Evolutionary conservation across 768 basidiomycete genomes (phyloP), one percentile per base, ranked within the genome.

Genomic region (Lactifluus piperatus): DNA sequence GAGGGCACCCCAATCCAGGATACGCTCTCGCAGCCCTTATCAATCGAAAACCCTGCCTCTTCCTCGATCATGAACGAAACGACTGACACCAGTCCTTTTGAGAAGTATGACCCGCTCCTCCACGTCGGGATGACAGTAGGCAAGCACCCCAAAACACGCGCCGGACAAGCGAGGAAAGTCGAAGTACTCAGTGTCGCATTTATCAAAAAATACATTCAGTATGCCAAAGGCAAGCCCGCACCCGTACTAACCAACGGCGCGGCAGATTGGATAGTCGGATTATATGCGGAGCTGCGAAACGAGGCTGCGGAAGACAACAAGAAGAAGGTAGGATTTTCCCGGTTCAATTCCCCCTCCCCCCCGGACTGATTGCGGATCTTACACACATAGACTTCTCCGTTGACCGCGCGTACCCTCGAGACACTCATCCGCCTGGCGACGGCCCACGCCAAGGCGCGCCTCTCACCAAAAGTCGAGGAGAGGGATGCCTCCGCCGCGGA

Each of bases 151-250:
- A 80, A 79, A 55, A 80, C 79, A 47, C 70, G 72, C 43, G 81
- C 83, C 18, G 57, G 70, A 65, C 78, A 78, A 73, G 70, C 75
- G 49, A 86, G 84, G 72, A 80, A 81, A 70, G 81, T 84, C 61
- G 94, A 98, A 72, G 85, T 99, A 39, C 78, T 99, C 57, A 92
- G 85, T 66, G 92, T 97, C 61, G 76, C 86, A 5, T 99, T 99
- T 69, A 85, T 99, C 70, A 99, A 99, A 75, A 98, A 97, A 73
- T 98, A 94, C 67, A 88, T 99, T 57, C 95, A 98, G 72, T 97
- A 97, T 67, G 90, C 95, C 44, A 98, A 97, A 75, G 88, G 83
- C 72, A 85, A 87, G 67, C 79, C 85, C 18, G 81, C 88, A 57
- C 97, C 97, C 1, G 83, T 80, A 24, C 74, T 98, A 64, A 95